A percentile compares a stretch with the other conserved stretches of the same genome.
These are phyloP conservation scores for Myxozyma kluyveri DNA, from an alignment of 805 yeast genomes.

Conservation along the genomic window DNA sequence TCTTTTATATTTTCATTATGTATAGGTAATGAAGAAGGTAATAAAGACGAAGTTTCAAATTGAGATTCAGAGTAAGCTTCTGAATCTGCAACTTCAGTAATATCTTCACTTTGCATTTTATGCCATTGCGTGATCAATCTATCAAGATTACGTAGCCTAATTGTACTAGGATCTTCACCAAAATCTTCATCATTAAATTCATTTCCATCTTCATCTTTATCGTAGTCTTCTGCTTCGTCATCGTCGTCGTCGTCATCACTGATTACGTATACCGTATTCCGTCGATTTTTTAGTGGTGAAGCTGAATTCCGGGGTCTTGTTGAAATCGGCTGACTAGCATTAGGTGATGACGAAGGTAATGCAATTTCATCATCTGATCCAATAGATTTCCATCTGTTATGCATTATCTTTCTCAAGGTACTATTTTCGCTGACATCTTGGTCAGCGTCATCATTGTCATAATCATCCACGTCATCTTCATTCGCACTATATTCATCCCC, in stretches of 20 bases:
- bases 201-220: constrained; percentile 3
- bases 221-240: background rate
- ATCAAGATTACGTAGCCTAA: background rate
- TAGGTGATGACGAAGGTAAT: constrained; percentile 3
- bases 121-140: background rate
- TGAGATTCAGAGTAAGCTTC: too few relatives aligned
- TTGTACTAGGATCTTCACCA: background rate
- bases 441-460: background rate
- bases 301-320: background rate
- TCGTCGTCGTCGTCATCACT: background rate
- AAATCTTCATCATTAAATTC: background rate
- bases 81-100: background rate
- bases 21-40: too few relatives aligned
- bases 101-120: background rate
- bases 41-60: too few relatives aligned
- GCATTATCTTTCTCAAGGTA: too few relatives aligned
- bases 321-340: background rate
- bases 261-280: too few relatives aligned
- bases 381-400: too few relatives aligned
- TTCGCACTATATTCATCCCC: background rate
- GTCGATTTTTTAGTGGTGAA: too few relatives aligned
- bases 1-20: too few relatives aligned
- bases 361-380: constrained; percentile 4
- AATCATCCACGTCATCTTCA: constrained; percentile 3
- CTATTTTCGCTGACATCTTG: too few relatives aligned